Evolutionary conservation across 1,284 basidiomycete species (phyloP).

Genomic region (Ceratobasidium papillatum): DNA sequence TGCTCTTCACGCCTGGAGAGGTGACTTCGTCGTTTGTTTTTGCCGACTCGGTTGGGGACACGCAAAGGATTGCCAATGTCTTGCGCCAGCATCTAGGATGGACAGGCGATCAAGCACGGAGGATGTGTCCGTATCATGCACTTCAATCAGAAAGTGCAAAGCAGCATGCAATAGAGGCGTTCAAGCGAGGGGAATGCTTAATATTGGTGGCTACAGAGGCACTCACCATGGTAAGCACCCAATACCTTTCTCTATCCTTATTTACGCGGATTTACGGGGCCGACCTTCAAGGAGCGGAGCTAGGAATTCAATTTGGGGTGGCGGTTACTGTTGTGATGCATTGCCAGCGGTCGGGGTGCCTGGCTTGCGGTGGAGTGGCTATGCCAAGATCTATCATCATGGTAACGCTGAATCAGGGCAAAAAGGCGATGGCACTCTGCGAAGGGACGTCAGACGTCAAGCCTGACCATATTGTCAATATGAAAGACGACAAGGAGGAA

Average conservation of each 20-base stretch:
- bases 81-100: neutral
- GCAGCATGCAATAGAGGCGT: neutral
- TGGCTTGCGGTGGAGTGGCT: neutral
- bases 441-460: neutral
- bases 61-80: neutral
- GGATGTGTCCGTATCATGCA: neutral
- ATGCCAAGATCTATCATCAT: neutral
- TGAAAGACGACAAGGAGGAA: neutral
- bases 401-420: neutral
- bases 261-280: neutral
- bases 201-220: neutral
- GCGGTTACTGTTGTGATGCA: neutral
- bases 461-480: neutral
- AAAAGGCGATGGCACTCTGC: neutral
- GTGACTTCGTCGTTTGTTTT: neutral
- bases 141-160: neutral
- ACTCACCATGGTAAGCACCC: neutral
- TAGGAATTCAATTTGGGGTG: neutral
- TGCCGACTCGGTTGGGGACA: neutral
- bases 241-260: neutral
- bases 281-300: neutral
- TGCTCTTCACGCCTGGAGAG: neutral
- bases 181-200: neutral
- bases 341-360: neutral
- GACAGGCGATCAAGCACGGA: neutral